A percentile compares a stretch with the other conserved stretches of the same genome.
phyloP scores from a whole-genome alignment of 345 rosid species.

The Gossypium thurberi region DNA sequence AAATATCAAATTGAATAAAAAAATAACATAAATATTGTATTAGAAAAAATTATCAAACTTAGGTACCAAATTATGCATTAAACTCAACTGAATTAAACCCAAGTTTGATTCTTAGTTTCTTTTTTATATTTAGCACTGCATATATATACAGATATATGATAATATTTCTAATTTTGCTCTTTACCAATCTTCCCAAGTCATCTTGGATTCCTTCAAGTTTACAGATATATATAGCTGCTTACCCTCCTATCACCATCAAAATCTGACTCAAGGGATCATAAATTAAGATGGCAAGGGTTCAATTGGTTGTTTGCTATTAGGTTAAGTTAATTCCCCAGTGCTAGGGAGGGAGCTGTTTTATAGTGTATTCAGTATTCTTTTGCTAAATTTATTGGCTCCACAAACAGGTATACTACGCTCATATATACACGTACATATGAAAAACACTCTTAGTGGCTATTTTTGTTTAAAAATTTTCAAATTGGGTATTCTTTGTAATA shows the following conservation, averaged over 20 bases:
- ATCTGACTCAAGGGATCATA: background rate
- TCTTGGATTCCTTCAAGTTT: conserved; percentile 22
- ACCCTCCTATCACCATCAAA: background rate
- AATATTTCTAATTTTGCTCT: background rate
- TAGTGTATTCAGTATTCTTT: background rate
- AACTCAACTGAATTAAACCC: too few relatives aligned
- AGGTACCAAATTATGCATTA: too few relatives aligned
- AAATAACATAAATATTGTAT: too few relatives aligned
- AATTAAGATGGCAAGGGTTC: background rate
- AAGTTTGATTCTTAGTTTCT: too few relatives aligned
- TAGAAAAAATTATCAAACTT: too few relatives aligned
- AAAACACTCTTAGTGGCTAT: too few relatives aligned
- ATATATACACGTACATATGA: background rate
- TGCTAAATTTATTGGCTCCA: background rate
- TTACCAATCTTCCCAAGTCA: conserved; percentile 25
- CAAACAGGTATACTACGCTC: background rate
- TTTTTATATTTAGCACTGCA: too few relatives aligned
- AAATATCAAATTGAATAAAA: too few relatives aligned
- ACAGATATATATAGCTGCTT: background rate
- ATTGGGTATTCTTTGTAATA: background rate
- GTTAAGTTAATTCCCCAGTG: background rate
- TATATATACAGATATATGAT: too few relatives aligned
- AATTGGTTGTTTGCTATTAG: background rate
- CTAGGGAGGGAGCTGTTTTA: background rate
- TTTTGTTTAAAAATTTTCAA: too few relatives aligned